Evolutionary conservation across 1,284 basidiomycete species (phyloP).

Genomic region (Ustilago tritici): DNA sequence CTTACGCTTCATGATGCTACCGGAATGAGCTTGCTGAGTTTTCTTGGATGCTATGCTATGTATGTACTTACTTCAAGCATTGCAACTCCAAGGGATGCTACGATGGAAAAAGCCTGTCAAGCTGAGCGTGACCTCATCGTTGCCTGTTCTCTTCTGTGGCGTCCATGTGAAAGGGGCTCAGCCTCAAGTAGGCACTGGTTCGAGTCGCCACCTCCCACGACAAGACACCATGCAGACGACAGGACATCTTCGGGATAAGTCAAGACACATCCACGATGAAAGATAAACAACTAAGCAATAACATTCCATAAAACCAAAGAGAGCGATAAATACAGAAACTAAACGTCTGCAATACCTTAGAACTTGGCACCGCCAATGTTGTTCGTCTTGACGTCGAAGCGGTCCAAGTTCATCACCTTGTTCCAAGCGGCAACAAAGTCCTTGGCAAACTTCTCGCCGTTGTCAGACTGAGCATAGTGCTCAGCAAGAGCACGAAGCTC

Average conservation of each 20-base stretch:
- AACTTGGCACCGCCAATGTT: conserved; percentile 44
- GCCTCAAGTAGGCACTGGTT: too few species aligned
- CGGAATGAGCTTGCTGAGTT: background rate
- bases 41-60: background rate
- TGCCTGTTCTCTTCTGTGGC: too few species aligned
- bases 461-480: conserved; percentile 46
- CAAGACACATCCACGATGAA: background rate
- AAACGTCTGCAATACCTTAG: conserved; percentile 4
- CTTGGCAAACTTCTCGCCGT: conserved; percentile 43
- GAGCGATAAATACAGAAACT: background rate
- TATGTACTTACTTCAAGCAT: background rate
- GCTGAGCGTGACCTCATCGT: too few species aligned
- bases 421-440: conserved; percentile 45
- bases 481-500: conserved; percentile 41
- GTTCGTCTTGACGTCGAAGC: conserved; percentile 48
- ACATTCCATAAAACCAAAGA: conserved; percentile 5
- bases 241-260: too few species aligned
- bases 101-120: too few species aligned
- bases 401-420: conserved; percentile 51
- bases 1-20: conserved; percentile 17
- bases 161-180: too few species aligned
- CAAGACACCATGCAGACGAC: too few species aligned
- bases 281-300: background rate
- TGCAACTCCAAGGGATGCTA: too few species aligned
- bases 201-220: too few species aligned